These are phyloP conservation scores for Venturia oleaginea DNA, from an alignment of 2,329 filamentous ascomycete species.

Conservation along the genomic window DNA sequence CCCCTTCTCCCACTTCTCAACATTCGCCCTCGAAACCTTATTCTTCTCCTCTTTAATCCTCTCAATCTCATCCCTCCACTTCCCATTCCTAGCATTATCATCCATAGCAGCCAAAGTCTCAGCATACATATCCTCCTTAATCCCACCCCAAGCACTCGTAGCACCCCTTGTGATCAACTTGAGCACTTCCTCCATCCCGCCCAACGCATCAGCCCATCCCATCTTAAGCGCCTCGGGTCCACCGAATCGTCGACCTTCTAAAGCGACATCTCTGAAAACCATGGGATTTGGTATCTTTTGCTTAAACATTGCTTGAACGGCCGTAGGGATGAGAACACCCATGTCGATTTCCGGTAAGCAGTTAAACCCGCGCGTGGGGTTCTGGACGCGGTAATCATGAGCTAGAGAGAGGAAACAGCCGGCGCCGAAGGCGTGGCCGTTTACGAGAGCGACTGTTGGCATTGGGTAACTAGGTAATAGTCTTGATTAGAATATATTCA, in stretches of 20 bases:
- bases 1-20: conserved; percentile 39
- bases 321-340: conserved; percentile 62
- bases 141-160: conserved; percentile 56
- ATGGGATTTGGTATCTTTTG: conserved; percentile 48
- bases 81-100: conserved; percentile 41
- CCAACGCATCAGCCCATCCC: conserved; percentile 60
- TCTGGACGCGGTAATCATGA: conserved; percentile 76
- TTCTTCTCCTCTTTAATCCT: conserved; percentile 21
- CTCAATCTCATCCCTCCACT: conserved; percentile 34
- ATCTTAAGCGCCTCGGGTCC: conserved; percentile 53
- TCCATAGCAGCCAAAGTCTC: conserved; percentile 43
- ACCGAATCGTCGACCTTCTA: conserved; percentile 64
- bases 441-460: conserved; percentile 71
- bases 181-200: conserved; percentile 55
- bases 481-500: not conserved
- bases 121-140: conserved; percentile 70
- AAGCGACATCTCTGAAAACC: conserved; percentile 54
- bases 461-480: conserved; percentile 52
- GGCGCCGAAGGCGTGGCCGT: conserved; percentile 73
- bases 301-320: conserved; percentile 68
- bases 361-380: conserved; percentile 58
- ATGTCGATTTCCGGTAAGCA: conserved; percentile 79
- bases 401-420: conserved; percentile 76
- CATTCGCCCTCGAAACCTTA: conserved; percentile 29
- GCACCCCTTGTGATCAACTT: conserved; percentile 54